A percentile compares a stretch with the other conserved stretches of the same genome.
phyloP scores from a whole-genome alignment of 176 grass and related monocot species.

The Oryza longistaminata region DNA sequence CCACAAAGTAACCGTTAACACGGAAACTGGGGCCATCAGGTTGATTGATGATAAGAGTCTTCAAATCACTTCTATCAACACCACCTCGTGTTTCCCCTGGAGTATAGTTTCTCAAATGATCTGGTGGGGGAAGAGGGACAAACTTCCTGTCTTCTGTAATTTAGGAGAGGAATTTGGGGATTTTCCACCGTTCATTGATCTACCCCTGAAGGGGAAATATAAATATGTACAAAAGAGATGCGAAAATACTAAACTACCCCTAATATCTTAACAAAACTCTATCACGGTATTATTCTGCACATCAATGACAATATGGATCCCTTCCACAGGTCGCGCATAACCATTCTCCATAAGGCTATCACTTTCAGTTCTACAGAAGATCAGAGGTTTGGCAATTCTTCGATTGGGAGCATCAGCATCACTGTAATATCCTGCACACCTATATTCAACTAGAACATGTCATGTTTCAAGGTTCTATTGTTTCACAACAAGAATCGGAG shows the following conservation, averaged over 20 bases:
- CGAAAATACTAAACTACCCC: too few relatives aligned
- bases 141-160: constrained; percentile 95
- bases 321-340: constrained; percentile 94
- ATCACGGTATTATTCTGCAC: constrained; percentile 86
- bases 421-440: constrained; percentile 85
- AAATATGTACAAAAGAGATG: too few relatives aligned
- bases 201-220: too few relatives aligned
- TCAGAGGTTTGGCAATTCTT: constrained; percentile 87
- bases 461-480: not conserved
- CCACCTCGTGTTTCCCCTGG: constrained; percentile 91
- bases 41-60: constrained; percentile 80
- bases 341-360: constrained; percentile 97
- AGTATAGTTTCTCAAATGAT: constrained; percentile 96
- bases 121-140: constrained; percentile 81
- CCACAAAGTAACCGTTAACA: constrained; percentile 89
- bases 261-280: too few relatives aligned
- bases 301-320: constrained; percentile 85
- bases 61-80: constrained; percentile 88
- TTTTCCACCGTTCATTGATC: too few relatives aligned
- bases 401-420: constrained; percentile 83
- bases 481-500: not conserved
- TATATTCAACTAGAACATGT: constrained; percentile 21
- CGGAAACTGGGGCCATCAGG: constrained; percentile 96
- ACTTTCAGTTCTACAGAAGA: constrained; percentile 89
- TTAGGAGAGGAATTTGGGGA: too few relatives aligned